Conservation (phyloP, 805 yeast genomes). For the Lipomyces spencermartinsiae region DNA sequence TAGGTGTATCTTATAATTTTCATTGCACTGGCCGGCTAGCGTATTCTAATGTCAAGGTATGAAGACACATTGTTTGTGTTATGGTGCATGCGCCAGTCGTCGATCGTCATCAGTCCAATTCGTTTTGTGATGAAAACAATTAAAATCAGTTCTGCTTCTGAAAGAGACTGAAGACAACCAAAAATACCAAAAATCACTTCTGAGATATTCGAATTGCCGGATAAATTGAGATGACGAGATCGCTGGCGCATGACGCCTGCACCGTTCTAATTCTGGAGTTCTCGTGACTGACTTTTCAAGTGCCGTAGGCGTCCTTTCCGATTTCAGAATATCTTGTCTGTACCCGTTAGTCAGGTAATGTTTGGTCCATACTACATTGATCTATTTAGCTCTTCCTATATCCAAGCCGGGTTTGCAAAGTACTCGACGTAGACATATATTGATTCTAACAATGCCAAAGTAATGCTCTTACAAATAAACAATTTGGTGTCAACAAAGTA, state of each 20-base stretch:
- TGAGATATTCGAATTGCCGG: conserved; percentile 9
- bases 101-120: conserved; percentile 38
- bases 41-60: background rate
- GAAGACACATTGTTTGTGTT: background rate
- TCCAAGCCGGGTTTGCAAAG: too few species aligned
- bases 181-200: conserved; percentile 26
- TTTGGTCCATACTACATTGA: too few species aligned
- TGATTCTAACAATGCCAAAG: too few species aligned
- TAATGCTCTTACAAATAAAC: too few species aligned
- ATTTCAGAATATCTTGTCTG: background rate
- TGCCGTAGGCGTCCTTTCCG: background rate
- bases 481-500: too few species aligned
- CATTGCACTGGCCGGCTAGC: background rate
- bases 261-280: background rate
- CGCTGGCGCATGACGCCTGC: background rate
- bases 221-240: background rate
- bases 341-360: background rate
- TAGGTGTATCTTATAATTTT: background rate
- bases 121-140: conserved; percentile 61
- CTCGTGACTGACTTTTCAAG: background rate
- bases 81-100: background rate
- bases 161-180: conserved; percentile 52
- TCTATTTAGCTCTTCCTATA: too few species aligned
- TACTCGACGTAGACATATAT: too few species aligned
- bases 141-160: conserved; percentile 98